Evolutionary conservation across 2,329 filamentous ascomycete genomes (phyloP), one percentile per base, ranked within the genome.

Genomic region (Aspergillus eucalypticola): DNA sequence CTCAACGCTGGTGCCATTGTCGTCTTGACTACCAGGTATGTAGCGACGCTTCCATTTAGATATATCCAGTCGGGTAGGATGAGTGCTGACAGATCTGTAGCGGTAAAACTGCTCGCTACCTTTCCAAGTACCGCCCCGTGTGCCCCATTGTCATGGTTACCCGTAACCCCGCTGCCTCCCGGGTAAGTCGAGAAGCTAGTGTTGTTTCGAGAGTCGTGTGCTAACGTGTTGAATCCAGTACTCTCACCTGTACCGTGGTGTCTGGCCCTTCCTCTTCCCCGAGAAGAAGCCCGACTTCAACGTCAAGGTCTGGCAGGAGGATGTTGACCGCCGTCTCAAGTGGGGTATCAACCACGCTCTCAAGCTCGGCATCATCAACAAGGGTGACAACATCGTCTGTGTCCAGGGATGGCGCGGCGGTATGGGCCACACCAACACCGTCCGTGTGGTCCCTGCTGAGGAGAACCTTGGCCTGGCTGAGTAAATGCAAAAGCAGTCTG

Each of bases 111-210:
- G 95, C 95, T 62, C 92, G 95, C 73, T 88, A 98, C 64, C 85
- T 98, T 68, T 96, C 94, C 83, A 99, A 99, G 84, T 99, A 97
- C 84, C 91, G 95, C 74, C 95, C 95, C 54, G 93, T 98, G 66
- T 98, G 94, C 87, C 95, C 95, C 71, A 97, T 99, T 82, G 94
- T 99, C 84, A 98, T 98, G 94, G 91, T 99, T 66, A 96, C 94
- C 66, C 90, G 95, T 72, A 96, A 90, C 77, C 81, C 87, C 52
- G 87, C 86, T 67, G 91, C 95, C 55, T 90, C 92, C 62, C 86
- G 95, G 68, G 82, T 84, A 78, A 78, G 81, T 75, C 19, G n/a
- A n/a, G 3, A 42, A 23, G 8, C 27, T 25, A 15, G 19, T 53
- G 7, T 35, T 25, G 15, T 29, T 29, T 51, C 25, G 39, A 13